Evolutionary conservation across 768 basidiomycete species (phyloP).

Genomic region (Xerocomus potaroensis): DNA sequence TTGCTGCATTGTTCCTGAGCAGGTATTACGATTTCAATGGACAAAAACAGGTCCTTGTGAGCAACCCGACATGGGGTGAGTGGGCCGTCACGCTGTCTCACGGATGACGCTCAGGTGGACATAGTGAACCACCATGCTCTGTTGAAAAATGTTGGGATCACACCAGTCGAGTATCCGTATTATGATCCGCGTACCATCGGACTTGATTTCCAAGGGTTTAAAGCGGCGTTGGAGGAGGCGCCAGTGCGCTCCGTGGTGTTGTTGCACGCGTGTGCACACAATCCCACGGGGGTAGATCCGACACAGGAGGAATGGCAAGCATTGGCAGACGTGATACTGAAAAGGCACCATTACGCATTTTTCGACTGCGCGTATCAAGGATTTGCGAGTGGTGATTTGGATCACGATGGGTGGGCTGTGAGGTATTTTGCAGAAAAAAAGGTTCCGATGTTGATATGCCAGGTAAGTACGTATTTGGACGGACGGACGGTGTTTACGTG

Average conservation of each 20-base stretch:
- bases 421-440: constrained; percentile 75
- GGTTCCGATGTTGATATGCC: constrained; percentile 82
- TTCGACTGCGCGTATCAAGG: constrained; percentile 98
- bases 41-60: constrained; percentile 71
- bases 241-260: constrained; percentile 80
- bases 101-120: background rate
- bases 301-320: constrained; percentile 80
- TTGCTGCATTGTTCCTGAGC: constrained; percentile 83
- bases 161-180: constrained; percentile 88
- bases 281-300: constrained; percentile 95
- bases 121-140: constrained; percentile 87
- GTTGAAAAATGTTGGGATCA: constrained; percentile 85
- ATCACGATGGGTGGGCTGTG: constrained; percentile 90
- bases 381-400: constrained; percentile 89
- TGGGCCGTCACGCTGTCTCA: constrained; percentile 5
- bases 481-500: constrained; percentile 8
- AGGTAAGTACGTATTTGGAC: constrained; percentile 42
- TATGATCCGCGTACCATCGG: constrained; percentile 89
- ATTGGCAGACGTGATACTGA: constrained; percentile 67
- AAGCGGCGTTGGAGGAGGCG: constrained; percentile 55
- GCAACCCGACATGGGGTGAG: constrained; percentile 94
- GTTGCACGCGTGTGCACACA: constrained; percentile 93
- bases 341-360: constrained; percentile 80
- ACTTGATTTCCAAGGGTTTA: constrained; percentile 72
- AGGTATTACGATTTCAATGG: constrained; percentile 71